These are phyloP conservation scores for Clausena lansium DNA, from an alignment of 345 rosid genomes.

Conservation along the genomic window DNA sequence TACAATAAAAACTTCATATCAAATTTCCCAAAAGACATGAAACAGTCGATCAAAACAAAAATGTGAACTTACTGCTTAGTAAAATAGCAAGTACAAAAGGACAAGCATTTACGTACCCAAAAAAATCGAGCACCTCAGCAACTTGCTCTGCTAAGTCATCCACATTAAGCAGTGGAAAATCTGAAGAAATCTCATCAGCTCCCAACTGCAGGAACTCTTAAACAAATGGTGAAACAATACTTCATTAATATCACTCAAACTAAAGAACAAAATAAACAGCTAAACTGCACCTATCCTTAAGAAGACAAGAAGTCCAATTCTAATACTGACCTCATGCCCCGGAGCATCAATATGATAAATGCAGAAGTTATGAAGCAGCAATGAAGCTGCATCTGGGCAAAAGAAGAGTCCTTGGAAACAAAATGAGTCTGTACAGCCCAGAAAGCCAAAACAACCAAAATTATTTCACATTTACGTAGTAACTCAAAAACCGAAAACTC, in stretches of 20 bases:
- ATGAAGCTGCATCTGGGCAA: constrained; percentile 54
- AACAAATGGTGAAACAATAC: constrained; percentile 29
- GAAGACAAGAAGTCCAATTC: not conserved
- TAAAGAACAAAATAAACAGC: not conserved
- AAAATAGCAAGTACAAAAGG: not conserved
- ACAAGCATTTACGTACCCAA: constrained; percentile 35
- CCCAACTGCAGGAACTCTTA: constrained; percentile 65
- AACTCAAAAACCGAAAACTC: not conserved
- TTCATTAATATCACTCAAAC: constrained; percentile 23
- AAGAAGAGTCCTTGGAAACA: constrained; percentile 61
- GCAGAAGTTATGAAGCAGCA: constrained; percentile 63
- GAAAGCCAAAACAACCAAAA: not conserved
- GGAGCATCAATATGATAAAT: constrained; percentile 68
- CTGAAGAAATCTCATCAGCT: constrained; percentile 53
- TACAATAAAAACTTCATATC: not conserved
- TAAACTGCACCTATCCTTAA: not conserved
- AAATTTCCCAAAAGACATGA: not conserved
- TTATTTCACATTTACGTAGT: not conserved
- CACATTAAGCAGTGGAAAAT: constrained; percentile 48
- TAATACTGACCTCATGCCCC: constrained; percentile 63
- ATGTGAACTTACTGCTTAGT: too few species aligned
- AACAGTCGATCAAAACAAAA: too few species aligned
- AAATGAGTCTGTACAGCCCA: constrained; percentile 35
- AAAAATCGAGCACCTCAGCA: constrained; percentile 57
- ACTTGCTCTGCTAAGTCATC: constrained; percentile 63